These are phyloP conservation scores for Yamadazyma takamatsuzukensis DNA, from an alignment of 805 yeast genomes.

Conservation along the genomic window DNA sequence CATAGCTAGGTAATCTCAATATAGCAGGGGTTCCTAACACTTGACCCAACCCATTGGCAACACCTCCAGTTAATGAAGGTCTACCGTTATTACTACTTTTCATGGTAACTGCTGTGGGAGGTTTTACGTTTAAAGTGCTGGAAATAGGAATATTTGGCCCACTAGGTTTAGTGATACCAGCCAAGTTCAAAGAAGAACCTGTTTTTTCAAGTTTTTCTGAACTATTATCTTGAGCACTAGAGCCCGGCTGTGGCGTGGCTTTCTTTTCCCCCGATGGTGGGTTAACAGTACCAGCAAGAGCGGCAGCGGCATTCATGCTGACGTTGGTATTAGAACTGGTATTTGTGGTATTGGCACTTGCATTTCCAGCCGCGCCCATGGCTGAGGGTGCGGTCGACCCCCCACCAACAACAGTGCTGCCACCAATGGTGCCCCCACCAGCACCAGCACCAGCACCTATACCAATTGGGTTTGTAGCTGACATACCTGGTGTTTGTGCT, in stretches of 20 bases:
- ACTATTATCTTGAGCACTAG: slow-evolving; percentile 5
- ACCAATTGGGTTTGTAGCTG: neutral
- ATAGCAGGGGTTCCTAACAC: slow-evolving; percentile 69
- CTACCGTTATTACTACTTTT: slow-evolving; percentile 53
- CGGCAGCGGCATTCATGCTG: too few relatives aligned
- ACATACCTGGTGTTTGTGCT: too few relatives aligned
- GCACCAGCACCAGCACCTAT: slow-evolving; percentile 7
- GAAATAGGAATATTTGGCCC: slow-evolving; percentile 74
- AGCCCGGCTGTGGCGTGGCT: slow-evolving; percentile 3
- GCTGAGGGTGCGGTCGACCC: too few relatives aligned
- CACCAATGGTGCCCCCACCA: slow-evolving; percentile 7
- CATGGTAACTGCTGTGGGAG: slow-evolving; percentile 61
- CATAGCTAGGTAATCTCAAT: slow-evolving; percentile 75
- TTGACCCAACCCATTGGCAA: slow-evolving; percentile 66
- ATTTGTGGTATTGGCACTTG: too few relatives aligned
- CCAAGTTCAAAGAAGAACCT: slow-evolving; percentile 22
- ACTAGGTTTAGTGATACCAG: slow-evolving; percentile 46
- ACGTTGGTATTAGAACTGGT: too few relatives aligned
- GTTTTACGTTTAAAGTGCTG: slow-evolving; percentile 58
- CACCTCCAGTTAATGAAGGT: slow-evolving; percentile 83
- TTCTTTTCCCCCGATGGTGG: too few relatives aligned
- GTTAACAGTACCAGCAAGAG: too few relatives aligned
- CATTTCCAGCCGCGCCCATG: too few relatives aligned
- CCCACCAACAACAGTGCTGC: too few relatives aligned
- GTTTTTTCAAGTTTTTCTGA: slow-evolving; percentile 14